Base-by-base conservation (phyloP, 2,329 filamentous ascomycete species). In the Penicillium aurantiogriseum region DNA sequence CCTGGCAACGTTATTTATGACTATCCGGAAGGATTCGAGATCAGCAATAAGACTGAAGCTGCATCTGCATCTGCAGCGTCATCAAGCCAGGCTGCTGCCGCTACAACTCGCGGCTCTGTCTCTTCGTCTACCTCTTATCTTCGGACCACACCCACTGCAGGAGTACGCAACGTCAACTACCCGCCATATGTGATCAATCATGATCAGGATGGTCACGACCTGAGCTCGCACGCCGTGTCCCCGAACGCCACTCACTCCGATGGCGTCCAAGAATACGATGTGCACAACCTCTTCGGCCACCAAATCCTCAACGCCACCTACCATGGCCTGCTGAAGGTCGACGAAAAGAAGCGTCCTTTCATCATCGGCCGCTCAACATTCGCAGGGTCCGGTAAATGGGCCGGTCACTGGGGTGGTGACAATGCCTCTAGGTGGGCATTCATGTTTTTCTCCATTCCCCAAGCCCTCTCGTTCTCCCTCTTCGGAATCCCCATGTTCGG, bases 301-400 rank as follows among this genome's bases (percentile, higher is more conserved):
- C 85, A 88, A 70, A 89, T 92, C 63, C 79, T 91, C 56, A 88
- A 89, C 58, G 88, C 89, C 10, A 94, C 91, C 0, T 91, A 91
- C 69, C 77, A 88, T 46, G 89, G 85, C 56, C 83, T 94, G 33
- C 77, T 87, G 3, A 71, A 79, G 2, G 79, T 90, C 19, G 84
- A 85, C 58, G 85, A 88, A 0, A 80, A 77, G 15, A 89, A 89
- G 71, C 85, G 91, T 0, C 91, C 91, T 0, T 90, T 95, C 74
- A 89, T 96, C 69, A 91, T 96, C 67, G 89, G 88, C 0, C 86
- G 91, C 17, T 90, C 88, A 39, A 94, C 90, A 1, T 94, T 93
- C 68, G 82, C 89, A 10, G 90, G 91, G 3, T 85, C 85, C 0
- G 91, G 91, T 1, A 85, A 85, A 70, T 88, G 83, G 77, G 87